Conservation (phyloP, 352 stramenopile genomes). For the Aphanomyces stellatus region DNA sequence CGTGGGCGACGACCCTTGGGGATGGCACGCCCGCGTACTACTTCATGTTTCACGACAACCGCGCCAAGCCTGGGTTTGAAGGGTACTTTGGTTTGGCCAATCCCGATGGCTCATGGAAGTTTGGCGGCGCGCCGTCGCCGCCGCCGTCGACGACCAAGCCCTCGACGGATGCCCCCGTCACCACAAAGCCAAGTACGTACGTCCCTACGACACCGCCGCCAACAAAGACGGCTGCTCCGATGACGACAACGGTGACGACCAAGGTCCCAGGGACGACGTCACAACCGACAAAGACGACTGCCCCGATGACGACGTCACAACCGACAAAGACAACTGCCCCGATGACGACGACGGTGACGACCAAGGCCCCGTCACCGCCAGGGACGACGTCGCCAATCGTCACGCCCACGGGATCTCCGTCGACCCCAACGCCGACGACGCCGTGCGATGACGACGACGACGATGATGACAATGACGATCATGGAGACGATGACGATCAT, state of each 20-base stretch:
- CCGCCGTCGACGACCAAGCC: background rate
- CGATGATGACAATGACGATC: background rate
- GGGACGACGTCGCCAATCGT: too few relatives aligned
- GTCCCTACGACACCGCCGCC: slow-evolving; percentile 16
- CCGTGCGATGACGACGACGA: background rate
- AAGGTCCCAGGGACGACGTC: background rate
- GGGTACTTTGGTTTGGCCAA: slow-evolving; percentile 43
- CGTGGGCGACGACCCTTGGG: background rate
- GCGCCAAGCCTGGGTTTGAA: slow-evolving; percentile 36
- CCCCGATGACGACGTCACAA: background rate
- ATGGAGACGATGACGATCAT: background rate
- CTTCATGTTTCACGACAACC: slow-evolving; percentile 66
- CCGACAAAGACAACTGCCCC: background rate
- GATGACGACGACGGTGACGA: background rate
- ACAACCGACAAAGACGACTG: background rate
- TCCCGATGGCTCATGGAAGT: slow-evolving; percentile 42
- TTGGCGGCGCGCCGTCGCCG: slow-evolving; percentile 15
- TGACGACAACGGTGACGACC: background rate
- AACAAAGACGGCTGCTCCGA: background rate
- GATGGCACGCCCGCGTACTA: slow-evolving; percentile 25
- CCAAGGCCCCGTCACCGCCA: background rate
- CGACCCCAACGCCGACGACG: background rate
- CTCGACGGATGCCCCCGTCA: slow-evolving; percentile 14
- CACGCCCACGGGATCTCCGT: too few relatives aligned
- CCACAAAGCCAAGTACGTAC: background rate